These are phyloP conservation scores for Jimgerdemannia lactiflua DNA, from an alignment of 192 early-diverging fungal species.

Conservation along the genomic window DNA sequence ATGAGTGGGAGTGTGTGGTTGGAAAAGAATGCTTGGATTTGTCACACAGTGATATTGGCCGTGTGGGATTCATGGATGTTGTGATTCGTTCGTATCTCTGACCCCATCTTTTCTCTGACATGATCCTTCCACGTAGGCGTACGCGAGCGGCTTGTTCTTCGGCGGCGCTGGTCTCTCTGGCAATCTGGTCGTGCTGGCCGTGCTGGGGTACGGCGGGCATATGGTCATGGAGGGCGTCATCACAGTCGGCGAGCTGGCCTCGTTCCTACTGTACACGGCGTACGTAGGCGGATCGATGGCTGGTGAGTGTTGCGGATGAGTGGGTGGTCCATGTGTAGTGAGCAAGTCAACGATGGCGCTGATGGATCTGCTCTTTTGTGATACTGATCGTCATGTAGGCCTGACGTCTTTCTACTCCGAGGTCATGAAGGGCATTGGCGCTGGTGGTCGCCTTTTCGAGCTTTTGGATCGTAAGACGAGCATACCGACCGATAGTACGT, in stretches of 20 bases:
- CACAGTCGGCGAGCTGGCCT: slow-evolving; percentile 64
- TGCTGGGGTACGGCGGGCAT: slow-evolving; percentile 57
- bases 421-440: slow-evolving; percentile 69
- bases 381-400: slow-evolving; percentile 15
- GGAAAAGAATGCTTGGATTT: too few relatives aligned
- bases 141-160: slow-evolving; percentile 62
- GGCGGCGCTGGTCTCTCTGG: slow-evolving; percentile 61
- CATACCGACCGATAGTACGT: slow-evolving; percentile 16
- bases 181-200: slow-evolving; percentile 60
- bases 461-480: slow-evolving; percentile 44
- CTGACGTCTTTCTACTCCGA: slow-evolving; percentile 69
- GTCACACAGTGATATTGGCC: too few relatives aligned
- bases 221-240: slow-evolving; percentile 60
- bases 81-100: too few relatives aligned
- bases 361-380: not conserved
- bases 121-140: slow-evolving; percentile 10
- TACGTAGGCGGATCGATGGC: slow-evolving; percentile 58
- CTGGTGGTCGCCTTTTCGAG: slow-evolving; percentile 57
- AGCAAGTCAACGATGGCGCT: not conserved
- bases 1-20: not conserved
- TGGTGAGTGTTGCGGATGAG: slow-evolving; percentile 2
- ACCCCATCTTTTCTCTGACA: too few relatives aligned
- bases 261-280: slow-evolving; percentile 66
- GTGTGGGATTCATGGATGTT: too few relatives aligned
- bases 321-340: slow-evolving; percentile 4